Evolutionary conservation across 305 asterid species (phyloP).

Genomic region (Petunia hybrid): DNA sequence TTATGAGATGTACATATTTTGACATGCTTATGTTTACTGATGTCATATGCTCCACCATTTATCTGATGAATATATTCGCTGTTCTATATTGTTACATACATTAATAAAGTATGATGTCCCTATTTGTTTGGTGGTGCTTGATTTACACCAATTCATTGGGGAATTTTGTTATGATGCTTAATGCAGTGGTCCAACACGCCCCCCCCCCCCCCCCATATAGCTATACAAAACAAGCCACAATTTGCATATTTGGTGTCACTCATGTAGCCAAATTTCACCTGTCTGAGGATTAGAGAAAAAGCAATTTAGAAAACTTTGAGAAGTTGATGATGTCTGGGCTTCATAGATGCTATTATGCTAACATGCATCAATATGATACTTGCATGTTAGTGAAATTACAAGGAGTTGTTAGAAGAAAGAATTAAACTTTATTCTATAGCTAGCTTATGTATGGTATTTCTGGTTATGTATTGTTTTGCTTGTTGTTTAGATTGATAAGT

Average conservation of each 20-base stretch:
- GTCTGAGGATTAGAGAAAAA: not conserved
- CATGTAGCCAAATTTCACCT: constrained; percentile 6
- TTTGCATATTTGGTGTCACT: not conserved
- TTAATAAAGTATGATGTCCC: not conserved
- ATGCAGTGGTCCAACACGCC: too few relatives aligned
- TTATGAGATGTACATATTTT: constrained; percentile 9
- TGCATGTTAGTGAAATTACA: constrained; percentile 6
- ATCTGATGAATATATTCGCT: constrained; percentile 10
- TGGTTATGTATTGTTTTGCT: constrained; percentile 3
- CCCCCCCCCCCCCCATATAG: too few relatives aligned
- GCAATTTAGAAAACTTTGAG: not conserved
- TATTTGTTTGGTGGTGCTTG: not conserved
- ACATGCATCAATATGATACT: constrained; percentile 15
- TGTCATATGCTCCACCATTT: not conserved
- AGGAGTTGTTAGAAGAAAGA: not conserved
- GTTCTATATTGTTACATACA: not conserved
- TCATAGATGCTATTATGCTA: not conserved
- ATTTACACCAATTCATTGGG: constrained; percentile 13
- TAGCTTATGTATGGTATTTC: not conserved
- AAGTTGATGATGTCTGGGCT: constrained; percentile 10
- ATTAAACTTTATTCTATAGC: not conserved
- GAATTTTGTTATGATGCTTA: not conserved
- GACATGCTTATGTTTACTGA: not conserved
- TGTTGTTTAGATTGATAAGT: constrained; percentile 13
- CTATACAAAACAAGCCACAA: not conserved